phyloP scores from a whole-genome alignment of 345 rosid species.

The Excoecaria agallocha region DNA sequence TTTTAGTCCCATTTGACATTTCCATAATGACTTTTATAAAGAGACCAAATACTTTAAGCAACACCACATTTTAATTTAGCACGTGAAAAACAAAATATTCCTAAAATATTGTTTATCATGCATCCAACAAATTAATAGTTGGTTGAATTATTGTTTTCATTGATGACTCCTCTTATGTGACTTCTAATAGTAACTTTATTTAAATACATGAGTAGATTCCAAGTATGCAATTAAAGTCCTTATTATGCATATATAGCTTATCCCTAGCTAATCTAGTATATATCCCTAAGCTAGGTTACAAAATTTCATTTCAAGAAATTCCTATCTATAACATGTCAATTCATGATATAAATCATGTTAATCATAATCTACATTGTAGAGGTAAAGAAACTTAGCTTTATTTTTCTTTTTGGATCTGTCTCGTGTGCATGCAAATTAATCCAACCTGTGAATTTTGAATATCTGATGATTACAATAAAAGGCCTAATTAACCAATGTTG shows the following conservation, averaged over 20 bases:
- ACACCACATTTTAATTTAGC: neutral
- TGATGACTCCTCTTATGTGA: neutral
- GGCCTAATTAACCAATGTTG: neutral
- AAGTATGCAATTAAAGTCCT: neutral
- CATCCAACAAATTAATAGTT: neutral
- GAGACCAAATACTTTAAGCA: neutral
- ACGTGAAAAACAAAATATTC: neutral
- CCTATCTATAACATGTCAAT: neutral
- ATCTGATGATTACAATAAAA: too few relatives aligned
- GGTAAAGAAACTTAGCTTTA: too few relatives aligned
- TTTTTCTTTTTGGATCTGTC: too few relatives aligned
- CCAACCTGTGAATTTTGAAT: too few relatives aligned
- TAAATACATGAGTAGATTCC: neutral
- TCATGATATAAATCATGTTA: too few relatives aligned
- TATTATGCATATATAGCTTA: neutral
- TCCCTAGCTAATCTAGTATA: neutral
- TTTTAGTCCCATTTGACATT: neutral
- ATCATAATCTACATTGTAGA: too few relatives aligned
- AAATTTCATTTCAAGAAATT: neutral
- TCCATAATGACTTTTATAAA: neutral
- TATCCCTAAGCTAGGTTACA: neutral
- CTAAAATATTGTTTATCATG: neutral
- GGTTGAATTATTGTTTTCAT: neutral
- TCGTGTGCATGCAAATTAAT: too few relatives aligned
- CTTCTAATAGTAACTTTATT: neutral